These are phyloP conservation scores for Phaeolepiota aurea DNA, from an alignment of 768 basidiomycete genomes.

Conservation along the genomic window DNA sequence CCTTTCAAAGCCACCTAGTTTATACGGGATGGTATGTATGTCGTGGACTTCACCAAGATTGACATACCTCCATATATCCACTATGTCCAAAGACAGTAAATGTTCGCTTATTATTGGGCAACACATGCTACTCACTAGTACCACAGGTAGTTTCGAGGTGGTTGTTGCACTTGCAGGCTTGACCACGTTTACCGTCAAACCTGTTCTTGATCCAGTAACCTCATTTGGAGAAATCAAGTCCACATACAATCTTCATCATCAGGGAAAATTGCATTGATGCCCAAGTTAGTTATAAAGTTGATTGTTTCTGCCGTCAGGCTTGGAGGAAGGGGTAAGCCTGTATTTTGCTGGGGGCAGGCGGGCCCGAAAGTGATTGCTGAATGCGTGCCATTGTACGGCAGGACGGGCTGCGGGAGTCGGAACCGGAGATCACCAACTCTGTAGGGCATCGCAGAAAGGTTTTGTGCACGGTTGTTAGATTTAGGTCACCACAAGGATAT, in stretches of 20 bases:
- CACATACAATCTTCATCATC: conserved; percentile 35
- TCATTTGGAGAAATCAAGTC: neutral
- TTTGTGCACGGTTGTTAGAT: neutral
- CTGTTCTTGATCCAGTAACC: neutral
- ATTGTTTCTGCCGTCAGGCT: conserved; percentile 19
- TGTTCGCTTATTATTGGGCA: no score
- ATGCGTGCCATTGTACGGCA: conserved; percentile 26
- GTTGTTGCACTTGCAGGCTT: conserved; percentile 22
- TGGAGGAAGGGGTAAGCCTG: conserved; percentile 20
- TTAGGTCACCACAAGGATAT: no score
- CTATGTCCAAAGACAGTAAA: no score
- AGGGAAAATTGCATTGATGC: conserved; percentile 17
- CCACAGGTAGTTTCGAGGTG: conserved; percentile 29
- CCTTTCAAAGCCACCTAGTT: conserved; percentile 19
- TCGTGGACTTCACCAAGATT: no score
- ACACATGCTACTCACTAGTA: conserved; percentile 27
- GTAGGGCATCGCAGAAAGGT: neutral
- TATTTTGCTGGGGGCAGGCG: conserved; percentile 38
- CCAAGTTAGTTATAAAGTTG: conserved; percentile 18
- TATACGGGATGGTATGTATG: no score
- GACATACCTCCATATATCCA: conserved; percentile 25
- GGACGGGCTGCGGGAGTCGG: conserved; percentile 28
- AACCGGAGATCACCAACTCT: conserved; percentile 34
- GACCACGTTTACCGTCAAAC: conserved; percentile 33
- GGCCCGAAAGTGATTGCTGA: conserved; percentile 32